Evolutionary conservation across 345 rosid genomes (phyloP), one percentile per base, ranked within the genome.

Genomic region (Eucalyptus lansdowneana): DNA sequence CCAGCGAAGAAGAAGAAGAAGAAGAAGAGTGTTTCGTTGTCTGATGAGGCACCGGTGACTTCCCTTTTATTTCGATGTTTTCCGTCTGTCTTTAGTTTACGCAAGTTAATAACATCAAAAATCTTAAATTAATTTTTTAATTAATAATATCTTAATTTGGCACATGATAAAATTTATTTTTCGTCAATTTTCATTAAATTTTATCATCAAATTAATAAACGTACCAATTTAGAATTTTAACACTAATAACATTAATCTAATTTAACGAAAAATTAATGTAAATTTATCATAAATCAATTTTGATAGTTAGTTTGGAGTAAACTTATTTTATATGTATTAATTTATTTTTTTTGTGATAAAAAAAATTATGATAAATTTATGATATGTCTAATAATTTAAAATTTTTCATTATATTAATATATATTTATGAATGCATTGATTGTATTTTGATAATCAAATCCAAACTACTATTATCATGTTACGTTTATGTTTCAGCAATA

Each of bases 221-320:
- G 1, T 3, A 16, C 0, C 4, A 6, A 16, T 16, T 6, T 50
- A 17, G 1, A 0, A 1, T 51, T 51, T 51, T 17, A 0, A 3
- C 22, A 51, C 22, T 11, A 6, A 15, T 50, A 15, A 15, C 1
- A 19, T 53, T 53, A 19, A 53, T 53, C 0, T 53, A 53, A 53
- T 19, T 8, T 3, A 3, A 21, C 1, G 0, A 53, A 51, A 53
- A 53, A 19, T 53, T 0, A 1, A 0, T 19, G 0, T 53, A 51
- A 17, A 17, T 51, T 51, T 51, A 0, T 51, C 4, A 51, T 0
- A 51, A 3, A 16, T 51, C 22, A 51, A 51, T 51, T 51, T 17
- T 50, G 1, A 3, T 50, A 16, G 0, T 51, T 0, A 16, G 0
- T 6, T 51, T 16, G 2, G 8, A 0, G 1, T 16, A 3, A 51